phyloP scores from a whole-genome alignment of 306 rosid species.

The Psophocarpus tetragonolobus region DNA sequence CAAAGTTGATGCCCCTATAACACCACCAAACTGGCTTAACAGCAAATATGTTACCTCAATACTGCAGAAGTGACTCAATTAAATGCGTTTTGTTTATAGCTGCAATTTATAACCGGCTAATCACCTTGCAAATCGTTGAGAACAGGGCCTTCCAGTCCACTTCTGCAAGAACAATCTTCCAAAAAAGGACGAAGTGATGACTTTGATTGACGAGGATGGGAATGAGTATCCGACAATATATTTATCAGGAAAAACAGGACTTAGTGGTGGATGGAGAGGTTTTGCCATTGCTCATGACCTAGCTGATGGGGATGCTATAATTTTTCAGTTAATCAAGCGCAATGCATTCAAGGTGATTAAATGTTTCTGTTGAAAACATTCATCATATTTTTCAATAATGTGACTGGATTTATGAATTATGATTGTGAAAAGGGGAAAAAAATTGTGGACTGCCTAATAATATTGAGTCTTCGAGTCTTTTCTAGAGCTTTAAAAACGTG shows the following conservation, averaged over 20 bases:
- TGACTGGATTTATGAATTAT: conserved; percentile 9
- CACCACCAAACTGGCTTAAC: neutral
- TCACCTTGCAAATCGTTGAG: conserved; percentile 24
- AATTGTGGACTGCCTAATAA: neutral
- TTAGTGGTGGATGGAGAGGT: conserved; percentile 85
- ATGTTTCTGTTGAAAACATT: conserved; percentile 4
- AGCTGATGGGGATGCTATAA: conserved; percentile 80
- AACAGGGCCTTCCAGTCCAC: conserved; percentile 65
- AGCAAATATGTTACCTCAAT: neutral
- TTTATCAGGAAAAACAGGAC: conserved; percentile 58
- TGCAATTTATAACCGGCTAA: neutral
- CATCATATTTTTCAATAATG: neutral
- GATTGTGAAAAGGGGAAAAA: conserved; percentile 1
- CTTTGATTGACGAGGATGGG: conserved; percentile 65
- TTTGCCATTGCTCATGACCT: conserved; percentile 76
- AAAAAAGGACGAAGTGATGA: conserved; percentile 39
- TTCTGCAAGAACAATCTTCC: conserved; percentile 63
- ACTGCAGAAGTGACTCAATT: neutral
- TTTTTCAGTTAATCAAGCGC: conserved; percentile 63
- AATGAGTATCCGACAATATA: conserved; percentile 55
- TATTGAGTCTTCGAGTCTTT: neutral
- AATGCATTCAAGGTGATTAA: conserved; percentile 70
- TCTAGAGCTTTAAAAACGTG: neutral
- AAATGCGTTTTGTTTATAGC: neutral
- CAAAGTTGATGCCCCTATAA: neutral